Evolutionary conservation across 352 stramenopile species (phyloP).

Genomic region (Globisporangium emineosum): DNA sequence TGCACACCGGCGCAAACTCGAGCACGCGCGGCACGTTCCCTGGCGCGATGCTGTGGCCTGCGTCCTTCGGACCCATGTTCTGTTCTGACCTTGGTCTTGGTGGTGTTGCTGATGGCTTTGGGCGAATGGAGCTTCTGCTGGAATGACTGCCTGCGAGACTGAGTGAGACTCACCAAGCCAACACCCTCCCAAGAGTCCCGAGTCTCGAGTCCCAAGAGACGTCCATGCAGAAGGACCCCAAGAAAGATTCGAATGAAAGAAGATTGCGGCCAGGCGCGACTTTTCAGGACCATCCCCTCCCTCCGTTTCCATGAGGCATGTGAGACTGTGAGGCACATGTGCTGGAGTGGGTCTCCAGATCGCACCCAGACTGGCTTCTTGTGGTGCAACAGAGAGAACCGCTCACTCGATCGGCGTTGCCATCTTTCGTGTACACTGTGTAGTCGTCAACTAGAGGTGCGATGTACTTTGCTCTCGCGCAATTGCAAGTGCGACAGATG

Average conservation of each 20-base stretch:
- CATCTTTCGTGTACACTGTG: too few species aligned
- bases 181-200: too few species aligned
- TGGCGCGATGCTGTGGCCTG: background rate
- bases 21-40: conserved; percentile 42
- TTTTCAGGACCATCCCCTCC: background rate
- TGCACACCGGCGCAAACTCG: conserved; percentile 60
- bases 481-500: too few species aligned
- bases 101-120: background rate
- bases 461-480: too few species aligned
- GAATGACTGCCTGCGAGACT: background rate
- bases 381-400: too few species aligned
- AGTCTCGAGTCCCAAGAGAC: background rate
- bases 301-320: too few species aligned
- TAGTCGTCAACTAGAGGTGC: too few species aligned
- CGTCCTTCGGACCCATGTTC: background rate
- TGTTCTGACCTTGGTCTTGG: background rate
- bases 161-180: too few species aligned
- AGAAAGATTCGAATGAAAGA: background rate
- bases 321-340: too few species aligned
- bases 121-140: background rate
- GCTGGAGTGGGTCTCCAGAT: too few species aligned
- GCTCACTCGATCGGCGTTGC: too few species aligned
- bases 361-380: too few species aligned
- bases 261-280: background rate
- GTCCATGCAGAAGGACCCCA: background rate